A percentile compares a stretch with the other conserved stretches of the same genome.
Conservation (phyloP, 1,139 yeast species). For the Torulaspora globosa region DNA sequence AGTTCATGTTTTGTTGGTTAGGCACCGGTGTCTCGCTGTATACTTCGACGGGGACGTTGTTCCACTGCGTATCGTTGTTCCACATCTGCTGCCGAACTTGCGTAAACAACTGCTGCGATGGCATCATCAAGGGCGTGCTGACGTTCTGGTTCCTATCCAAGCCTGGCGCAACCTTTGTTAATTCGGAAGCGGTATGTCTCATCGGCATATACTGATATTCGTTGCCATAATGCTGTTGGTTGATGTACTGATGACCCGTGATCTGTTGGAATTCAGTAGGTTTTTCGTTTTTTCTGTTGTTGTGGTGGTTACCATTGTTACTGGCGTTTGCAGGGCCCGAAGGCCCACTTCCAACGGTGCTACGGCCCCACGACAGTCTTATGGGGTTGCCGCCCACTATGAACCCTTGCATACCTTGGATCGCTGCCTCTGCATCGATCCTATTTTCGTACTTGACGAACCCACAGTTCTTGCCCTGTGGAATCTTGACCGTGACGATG, state of each 20-base stretch:
- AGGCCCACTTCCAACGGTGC: constrained; percentile 19
- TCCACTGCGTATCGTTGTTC: constrained; percentile 10
- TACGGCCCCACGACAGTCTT: constrained; percentile 85
- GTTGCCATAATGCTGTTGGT: constrained; percentile 9
- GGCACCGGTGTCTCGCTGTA: constrained; percentile 7
- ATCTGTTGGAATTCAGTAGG: constrained; percentile 1
- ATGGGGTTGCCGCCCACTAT: constrained; percentile 83
- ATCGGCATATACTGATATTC: constrained; percentile 11
- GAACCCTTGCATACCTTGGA: constrained; percentile 88
- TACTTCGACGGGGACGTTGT: constrained; percentile 7
- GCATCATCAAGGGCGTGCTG: constrained; percentile 6
- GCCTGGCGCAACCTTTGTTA: constrained; percentile 11
- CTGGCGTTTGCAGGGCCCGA: constrained; percentile 11
- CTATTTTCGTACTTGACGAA: constrained; percentile 78
- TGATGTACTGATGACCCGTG: constrained; percentile 10
- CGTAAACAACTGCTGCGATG: constrained; percentile 5
- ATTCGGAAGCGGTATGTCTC: constrained; percentile 10
- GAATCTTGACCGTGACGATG: constrained; percentile 80
- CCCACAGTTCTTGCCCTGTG: constrained; percentile 91
- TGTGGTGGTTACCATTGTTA: constrained; percentile 1
- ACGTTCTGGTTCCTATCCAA: constrained; percentile 13
- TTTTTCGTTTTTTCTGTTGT: neutral
- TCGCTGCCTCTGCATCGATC: constrained; percentile 85
- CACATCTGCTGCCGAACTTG: constrained; percentile 11
- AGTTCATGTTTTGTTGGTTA: constrained; percentile 6